Evolutionary conservation across 2,329 filamentous ascomycete genomes (phyloP).

Genomic region (Fusarium chaquense): DNA sequence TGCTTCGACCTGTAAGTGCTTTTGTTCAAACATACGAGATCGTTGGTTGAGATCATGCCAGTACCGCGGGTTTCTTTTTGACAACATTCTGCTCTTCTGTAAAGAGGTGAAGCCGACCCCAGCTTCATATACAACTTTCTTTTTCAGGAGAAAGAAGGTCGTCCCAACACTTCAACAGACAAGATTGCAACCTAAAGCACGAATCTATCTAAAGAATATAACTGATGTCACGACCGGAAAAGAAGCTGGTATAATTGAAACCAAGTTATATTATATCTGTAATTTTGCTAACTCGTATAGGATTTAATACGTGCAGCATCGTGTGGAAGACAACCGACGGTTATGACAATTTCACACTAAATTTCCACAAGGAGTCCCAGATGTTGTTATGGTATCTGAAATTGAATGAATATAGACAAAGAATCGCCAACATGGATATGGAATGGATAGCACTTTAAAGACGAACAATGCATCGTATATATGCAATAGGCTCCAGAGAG

Average conservation of each 20-base stretch:
- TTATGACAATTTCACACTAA: background rate
- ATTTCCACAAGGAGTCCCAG: fast-evolving
- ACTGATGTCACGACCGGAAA: background rate
- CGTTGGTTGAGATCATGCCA: background rate
- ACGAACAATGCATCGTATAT: no score
- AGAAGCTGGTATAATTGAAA: background rate
- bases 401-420: background rate
- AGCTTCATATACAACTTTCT: fast-evolving
- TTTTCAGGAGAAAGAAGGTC: fast-evolving
- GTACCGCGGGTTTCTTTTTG: background rate
- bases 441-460: no score
- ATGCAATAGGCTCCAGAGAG: no score
- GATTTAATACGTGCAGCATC: background rate
- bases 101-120: background rate
- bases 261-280: fast-evolving
- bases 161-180: background rate
- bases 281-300: fast-evolving
- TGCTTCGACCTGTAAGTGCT: background rate
- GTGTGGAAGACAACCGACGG: fast-evolving
- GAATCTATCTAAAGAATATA: background rate
- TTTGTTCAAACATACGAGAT: fast-evolving
- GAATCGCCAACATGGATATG: background rate
- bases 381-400: background rate
- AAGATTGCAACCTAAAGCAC: fast-evolving
- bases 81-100: background rate